Conservation (phyloP, 148 eudicot species). For the Polygonum maritimum region DNA sequence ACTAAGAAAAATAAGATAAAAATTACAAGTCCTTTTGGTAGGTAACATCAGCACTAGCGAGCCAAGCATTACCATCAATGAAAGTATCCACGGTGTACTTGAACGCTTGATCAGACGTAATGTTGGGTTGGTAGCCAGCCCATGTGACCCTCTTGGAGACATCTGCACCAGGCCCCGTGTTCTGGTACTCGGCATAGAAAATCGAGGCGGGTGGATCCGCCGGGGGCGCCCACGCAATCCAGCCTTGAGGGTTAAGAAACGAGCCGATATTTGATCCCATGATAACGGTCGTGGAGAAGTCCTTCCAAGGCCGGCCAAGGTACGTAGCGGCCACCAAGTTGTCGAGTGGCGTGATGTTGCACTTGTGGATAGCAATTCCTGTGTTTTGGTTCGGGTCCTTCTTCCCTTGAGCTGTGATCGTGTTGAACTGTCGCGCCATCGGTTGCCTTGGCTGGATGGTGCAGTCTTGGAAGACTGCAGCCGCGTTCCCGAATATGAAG, state of each 20-base stretch:
- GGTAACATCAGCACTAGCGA: neutral
- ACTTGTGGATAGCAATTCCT: neutral
- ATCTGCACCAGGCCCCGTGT: constrained; percentile 1
- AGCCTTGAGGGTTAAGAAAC: neutral
- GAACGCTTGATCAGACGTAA: neutral
- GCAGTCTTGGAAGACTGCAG: neutral
- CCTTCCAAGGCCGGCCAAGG: constrained; percentile 2
- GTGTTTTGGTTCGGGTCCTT: constrained; percentile 5
- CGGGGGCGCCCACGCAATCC: constrained; percentile 6
- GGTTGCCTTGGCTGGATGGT: constrained; percentile 4
- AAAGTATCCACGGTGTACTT: neutral
- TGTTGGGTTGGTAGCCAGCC: neutral
- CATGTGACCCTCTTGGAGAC: neutral
- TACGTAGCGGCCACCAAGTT: neutral
- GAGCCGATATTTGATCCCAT: neutral
- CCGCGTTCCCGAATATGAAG: constrained; percentile 3
- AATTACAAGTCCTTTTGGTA: neutral
- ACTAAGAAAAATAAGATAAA: too few species aligned
- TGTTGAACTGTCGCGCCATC: neutral
- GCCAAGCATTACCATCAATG: neutral
- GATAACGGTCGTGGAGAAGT: neutral
- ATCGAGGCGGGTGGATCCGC: neutral
- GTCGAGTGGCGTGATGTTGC: neutral
- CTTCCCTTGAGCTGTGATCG: constrained; percentile 3
- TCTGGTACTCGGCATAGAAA: neutral